phyloP scores from a whole-genome alignment of 2,329 filamentous ascomycete genomes.

The Talaromyces sp. region DNA sequence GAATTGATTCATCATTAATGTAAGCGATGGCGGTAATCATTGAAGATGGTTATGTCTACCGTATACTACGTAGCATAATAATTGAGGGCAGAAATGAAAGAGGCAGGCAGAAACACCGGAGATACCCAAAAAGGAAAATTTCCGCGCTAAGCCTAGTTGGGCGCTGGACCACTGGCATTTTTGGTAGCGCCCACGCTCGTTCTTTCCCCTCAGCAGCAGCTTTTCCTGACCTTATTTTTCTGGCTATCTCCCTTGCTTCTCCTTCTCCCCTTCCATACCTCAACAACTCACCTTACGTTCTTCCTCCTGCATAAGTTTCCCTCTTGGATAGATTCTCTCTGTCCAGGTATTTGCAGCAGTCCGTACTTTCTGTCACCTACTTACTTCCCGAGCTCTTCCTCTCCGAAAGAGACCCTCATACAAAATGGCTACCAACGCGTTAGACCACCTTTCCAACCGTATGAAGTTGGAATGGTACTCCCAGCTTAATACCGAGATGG shows the following conservation, averaged over 20 bases:
- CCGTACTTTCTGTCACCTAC: neutral
- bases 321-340: neutral
- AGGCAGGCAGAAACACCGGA: neutral
- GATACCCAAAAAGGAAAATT: neutral
- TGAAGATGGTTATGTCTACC: neutral
- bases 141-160: constrained; percentile 17
- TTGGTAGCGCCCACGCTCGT: constrained; percentile 29
- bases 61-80: neutral
- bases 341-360: constrained; percentile 19
- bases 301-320: neutral
- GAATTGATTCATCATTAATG: neutral
- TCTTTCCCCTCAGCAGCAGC: constrained; percentile 16
- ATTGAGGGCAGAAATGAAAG: neutral
- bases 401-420: neutral
- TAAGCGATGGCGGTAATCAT: neutral
- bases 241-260: neutral
- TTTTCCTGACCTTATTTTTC: neutral
- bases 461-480: constrained; percentile 68
- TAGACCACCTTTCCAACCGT: constrained; percentile 81
- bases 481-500: constrained; percentile 84
- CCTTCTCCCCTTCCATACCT: neutral
- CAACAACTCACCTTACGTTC: neutral
- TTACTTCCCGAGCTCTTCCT: neutral
- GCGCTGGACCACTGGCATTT: constrained; percentile 35
- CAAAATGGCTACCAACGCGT: constrained; percentile 46